Base-by-base conservation (phyloP, 345 rosid species). In the Schrenkiella parvula region DNA sequence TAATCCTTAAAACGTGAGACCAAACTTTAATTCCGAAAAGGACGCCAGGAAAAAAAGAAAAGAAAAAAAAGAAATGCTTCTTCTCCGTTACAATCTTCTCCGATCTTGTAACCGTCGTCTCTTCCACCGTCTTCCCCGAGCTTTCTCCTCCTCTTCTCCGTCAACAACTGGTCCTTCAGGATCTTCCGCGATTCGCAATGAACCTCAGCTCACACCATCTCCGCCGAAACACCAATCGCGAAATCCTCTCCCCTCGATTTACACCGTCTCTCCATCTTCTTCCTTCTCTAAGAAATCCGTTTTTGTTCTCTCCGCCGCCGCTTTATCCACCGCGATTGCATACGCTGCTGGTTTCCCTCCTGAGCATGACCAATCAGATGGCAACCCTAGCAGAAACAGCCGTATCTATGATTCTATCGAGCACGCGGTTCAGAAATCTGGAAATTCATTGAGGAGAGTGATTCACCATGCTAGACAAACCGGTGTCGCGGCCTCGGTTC, bases 401-500 rank as follows among this genome's bases (percentile, higher is more conserved):
- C 83, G 84, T 48, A 58, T 89, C 54, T 78, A 80, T 73, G 74
- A 74, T 0, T 80, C 84, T 0, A 61, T 86, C 12, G 88, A 88
- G 59, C 78, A 64, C 18, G 69, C 88, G 14, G 43, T 91, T 47
- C 75, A 78, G 22, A 84, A 68, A 69, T 86, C 96, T 0, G 83
- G 80, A 19, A 90, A 88, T 19, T 95, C 98, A 7, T 31, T 88
- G 41, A 67, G 71, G 77, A 80, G 93, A 77, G 42, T 91, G 55
- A 55, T 87, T 31, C 71, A 76, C 59, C 99, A 88, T 46, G 79
- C 85, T 8, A 85, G 70, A 72, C 92, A 91, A 44, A 91, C 97
- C 22, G 87, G 96, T 55, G 82, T 80, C 9, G 93, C 99, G 1
- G 92, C 93, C 11, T 74, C 98, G 56, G 88, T 95, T 54, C 72